Percentiles rank a stretch among this genome's conserved stretches.
These are phyloP conservation scores for Chaetoceros tenuissimus DNA, from an alignment of 108 stramenopile genomes.

Conservation along the genomic window DNA sequence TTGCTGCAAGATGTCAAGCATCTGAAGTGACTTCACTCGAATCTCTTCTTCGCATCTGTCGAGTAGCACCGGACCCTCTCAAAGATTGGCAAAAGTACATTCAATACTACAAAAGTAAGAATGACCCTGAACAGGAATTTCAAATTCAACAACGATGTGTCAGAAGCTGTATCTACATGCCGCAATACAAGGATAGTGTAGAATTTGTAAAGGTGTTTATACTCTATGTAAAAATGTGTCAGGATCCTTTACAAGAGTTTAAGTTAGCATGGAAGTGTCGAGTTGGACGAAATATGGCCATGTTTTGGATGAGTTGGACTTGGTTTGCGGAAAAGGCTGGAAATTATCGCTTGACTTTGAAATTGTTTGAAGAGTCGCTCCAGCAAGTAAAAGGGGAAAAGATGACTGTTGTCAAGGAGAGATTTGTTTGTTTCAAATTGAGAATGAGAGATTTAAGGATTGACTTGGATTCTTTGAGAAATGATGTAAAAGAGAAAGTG, in stretches of 20 bases:
- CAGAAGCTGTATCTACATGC: neutral
- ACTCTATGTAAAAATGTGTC: neutral
- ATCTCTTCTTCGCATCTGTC: neutral
- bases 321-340: slow-evolving; percentile 47
- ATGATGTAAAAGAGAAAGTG: slow-evolving; percentile 9
- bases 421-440: neutral
- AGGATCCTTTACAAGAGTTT: neutral
- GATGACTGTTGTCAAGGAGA: neutral
- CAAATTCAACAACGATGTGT: neutral
- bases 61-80: slow-evolving; percentile 1
- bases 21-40: neutral
- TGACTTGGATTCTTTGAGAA: slow-evolving; percentile 9
- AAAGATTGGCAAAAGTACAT: slow-evolving; percentile 1
- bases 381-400: neutral
- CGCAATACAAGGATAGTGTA: neutral
- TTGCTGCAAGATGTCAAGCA: neutral
- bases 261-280: neutral
- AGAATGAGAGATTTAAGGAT: too few relatives aligned
- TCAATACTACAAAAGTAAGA: neutral
- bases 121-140: neutral
- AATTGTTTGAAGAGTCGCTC: slow-evolving; percentile 23
- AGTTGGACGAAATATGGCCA: neutral
- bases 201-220: neutral
- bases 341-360: slow-evolving; percentile 48
- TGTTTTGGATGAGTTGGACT: slow-evolving; percentile 52